Evolutionary conservation across 805 yeast genomes (phyloP).

Genomic region (Limtongozyma cylindracea): DNA sequence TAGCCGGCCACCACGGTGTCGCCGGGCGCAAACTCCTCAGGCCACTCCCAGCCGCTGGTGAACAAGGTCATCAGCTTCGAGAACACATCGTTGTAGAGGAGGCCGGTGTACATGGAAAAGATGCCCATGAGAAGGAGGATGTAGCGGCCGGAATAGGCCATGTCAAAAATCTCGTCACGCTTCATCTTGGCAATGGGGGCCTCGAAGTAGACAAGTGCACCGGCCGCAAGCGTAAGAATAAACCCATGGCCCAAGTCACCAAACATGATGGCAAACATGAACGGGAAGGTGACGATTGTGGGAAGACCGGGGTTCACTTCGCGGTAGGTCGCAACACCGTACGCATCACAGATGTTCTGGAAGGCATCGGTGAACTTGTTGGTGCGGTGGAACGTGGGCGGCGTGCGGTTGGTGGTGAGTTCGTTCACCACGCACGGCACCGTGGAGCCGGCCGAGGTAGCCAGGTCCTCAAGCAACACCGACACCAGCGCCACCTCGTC

Average conservation of each 20-base stretch:
- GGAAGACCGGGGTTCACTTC: slow-evolving; percentile 61
- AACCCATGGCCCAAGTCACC: slow-evolving; percentile 70
- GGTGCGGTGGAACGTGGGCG: slow-evolving; percentile 47
- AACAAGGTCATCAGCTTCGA: slow-evolving; percentile 48
- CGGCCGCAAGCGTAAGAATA: slow-evolving; percentile 28
- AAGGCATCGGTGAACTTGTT: slow-evolving; percentile 47
- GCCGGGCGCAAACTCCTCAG: slow-evolving; percentile 15
- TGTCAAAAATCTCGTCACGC: slow-evolving; percentile 52
- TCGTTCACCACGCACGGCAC: slow-evolving; percentile 14
- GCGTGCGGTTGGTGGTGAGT: slow-evolving; percentile 35
- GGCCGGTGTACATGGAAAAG: slow-evolving; percentile 53
- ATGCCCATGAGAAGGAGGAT: slow-evolving; percentile 44
- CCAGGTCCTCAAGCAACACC: too few species aligned
- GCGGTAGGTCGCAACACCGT: slow-evolving; percentile 51
- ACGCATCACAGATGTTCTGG: slow-evolving; percentile 53
- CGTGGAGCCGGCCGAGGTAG: too few species aligned
- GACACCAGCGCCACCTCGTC: slow-evolving; percentile 37
- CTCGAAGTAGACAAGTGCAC: slow-evolving; percentile 28
- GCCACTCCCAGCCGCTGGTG: slow-evolving; percentile 48
- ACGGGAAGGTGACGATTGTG: slow-evolving; percentile 52
- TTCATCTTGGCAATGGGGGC: slow-evolving; percentile 19
- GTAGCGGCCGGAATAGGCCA: slow-evolving; percentile 54
- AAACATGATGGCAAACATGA: slow-evolving; percentile 68
- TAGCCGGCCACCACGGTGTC: slow-evolving; percentile 16
- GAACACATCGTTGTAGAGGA: slow-evolving; percentile 47